Conservation (phyloP, 495 filamentous ascomycete genomes). For the Penicillium turbatum region DNA sequence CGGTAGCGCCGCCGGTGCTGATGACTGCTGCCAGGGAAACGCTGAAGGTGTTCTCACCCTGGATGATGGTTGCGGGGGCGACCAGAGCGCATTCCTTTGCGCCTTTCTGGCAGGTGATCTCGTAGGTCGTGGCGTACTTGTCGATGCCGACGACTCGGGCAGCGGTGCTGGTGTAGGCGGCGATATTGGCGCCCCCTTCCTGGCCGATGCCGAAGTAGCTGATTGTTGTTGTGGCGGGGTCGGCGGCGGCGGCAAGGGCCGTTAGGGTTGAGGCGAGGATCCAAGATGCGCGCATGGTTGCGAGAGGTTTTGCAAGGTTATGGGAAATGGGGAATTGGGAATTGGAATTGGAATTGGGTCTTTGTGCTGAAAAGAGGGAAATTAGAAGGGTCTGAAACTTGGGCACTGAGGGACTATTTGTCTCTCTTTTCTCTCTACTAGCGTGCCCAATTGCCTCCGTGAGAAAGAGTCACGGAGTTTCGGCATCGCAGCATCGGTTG, state of each 20-base stretch:
- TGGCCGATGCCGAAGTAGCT: not conserved
- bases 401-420: not conserved
- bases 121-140: constrained; percentile 25
- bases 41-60: constrained; percentile 17
- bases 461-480: not conserved
- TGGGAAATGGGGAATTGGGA: not conserved
- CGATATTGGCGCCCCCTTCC: not conserved
- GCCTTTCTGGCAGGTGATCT: constrained; percentile 18
- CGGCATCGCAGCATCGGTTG: not conserved
- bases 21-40: not conserved
- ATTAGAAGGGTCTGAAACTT: no score
- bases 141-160: constrained; percentile 25
- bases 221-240: constrained; percentile 11
- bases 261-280: constrained; percentile 3
- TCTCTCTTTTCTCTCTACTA: not conserved
- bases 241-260: constrained; percentile 3
- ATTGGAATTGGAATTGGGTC: no score
- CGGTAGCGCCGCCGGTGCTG: not conserved
- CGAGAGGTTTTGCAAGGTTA: not conserved
- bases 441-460: constrained; percentile 6
- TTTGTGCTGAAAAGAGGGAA: no score
- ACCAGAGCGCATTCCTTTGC: constrained; percentile 20
- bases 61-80: constrained; percentile 24
- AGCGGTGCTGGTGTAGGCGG: constrained; percentile 16
- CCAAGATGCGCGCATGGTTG: constrained; percentile 2